Evolutionary conservation across 768 basidiomycete genomes (phyloP).

Genomic region (Lanmaoa rubissima): DNA sequence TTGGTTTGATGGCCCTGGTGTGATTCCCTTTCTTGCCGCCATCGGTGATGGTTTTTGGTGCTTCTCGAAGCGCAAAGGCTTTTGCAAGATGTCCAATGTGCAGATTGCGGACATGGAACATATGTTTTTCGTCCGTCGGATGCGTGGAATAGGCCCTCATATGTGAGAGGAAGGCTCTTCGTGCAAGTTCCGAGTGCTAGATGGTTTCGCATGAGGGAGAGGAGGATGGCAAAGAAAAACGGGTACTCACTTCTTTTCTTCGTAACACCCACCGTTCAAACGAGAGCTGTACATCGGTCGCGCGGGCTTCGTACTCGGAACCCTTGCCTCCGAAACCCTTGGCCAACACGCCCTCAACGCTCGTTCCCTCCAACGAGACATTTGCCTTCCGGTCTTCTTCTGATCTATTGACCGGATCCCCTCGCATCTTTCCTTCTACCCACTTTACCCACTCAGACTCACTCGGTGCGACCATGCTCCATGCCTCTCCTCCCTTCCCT

Average conservation of each 20-base stretch:
- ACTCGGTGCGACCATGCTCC: constrained; percentile 86
- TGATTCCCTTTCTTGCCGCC: constrained; percentile 18
- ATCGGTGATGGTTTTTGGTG: constrained; percentile 49
- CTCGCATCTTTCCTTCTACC: constrained; percentile 82
- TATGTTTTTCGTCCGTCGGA: constrained; percentile 90
- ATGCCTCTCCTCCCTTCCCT: constrained; percentile 93
- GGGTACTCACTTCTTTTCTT: constrained; percentile 58
- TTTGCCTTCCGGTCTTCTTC: constrained; percentile 35
- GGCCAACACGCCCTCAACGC: constrained; percentile 68
- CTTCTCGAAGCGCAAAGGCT: constrained; percentile 86
- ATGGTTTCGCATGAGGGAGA: not conserved
- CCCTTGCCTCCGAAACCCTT: constrained; percentile 86
- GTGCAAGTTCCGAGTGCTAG: constrained; percentile 75
- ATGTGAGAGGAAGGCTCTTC: constrained; percentile 87
- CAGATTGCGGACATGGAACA: constrained; percentile 93
- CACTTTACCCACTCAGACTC: constrained; percentile 90
- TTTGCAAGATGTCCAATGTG: constrained; percentile 95
- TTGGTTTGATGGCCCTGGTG: constrained; percentile 3
- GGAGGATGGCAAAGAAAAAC: not conserved
- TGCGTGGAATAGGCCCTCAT: constrained; percentile 97
- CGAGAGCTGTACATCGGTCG: constrained; percentile 92
- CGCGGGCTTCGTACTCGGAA: constrained; percentile 79
- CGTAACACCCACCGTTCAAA: constrained; percentile 92
- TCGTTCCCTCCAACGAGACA: constrained; percentile 54
- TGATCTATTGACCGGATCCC: constrained; percentile 35